Evolutionary conservation across 331 rosid genomes (phyloP), one percentile per base, ranked within the genome.

Genomic region (Quercus tomentella): DNA sequence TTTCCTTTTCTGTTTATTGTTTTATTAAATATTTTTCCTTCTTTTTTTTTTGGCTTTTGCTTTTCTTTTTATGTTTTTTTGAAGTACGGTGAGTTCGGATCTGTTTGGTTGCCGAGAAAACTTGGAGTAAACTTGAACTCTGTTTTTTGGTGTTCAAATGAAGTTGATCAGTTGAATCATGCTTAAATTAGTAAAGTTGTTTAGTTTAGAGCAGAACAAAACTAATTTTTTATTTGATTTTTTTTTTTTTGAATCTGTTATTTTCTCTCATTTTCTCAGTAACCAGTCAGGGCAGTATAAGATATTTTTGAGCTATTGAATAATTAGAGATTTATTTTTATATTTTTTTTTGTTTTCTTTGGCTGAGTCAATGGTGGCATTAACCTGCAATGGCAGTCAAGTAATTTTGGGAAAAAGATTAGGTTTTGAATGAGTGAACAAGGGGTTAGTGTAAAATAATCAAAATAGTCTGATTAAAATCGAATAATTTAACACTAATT

Each of bases 361-460:
- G 7, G 31, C 73, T 7, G 63, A 37, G 76, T 69, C 17, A 68
- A 58, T 69, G 79, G 66, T 16, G 52, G 62, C 63, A 9, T 4
- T 10, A 4, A 12, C 9, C 52, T 49, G 6, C 43, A 52, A 49
- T 56, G 66, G 72, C 51, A 43, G 43, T 41, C 28, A 52, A 18
- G 76, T 51, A 56, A 76, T 49, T 80, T 45, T 8, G 37, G 6
- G 31, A 55, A 3, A 2, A 26, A 35, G 21, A 26, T 16, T 77
- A n/a, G 8, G 72, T 60, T 23, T 73, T 26, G 82, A 80, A 77
- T 70, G 20, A 77, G 54, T 74, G 63, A 77, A 25, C 35, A 41
- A 7, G 1, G 17, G 6, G 16, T 45, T 0, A 2, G 35, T 49
- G 28, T 28, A 62, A 62, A 62, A 26, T 25, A 26, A 26, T 30